These are phyloP conservation scores for Candida maris DNA, from an alignment of 805 yeast species.

Conservation along the genomic window DNA sequence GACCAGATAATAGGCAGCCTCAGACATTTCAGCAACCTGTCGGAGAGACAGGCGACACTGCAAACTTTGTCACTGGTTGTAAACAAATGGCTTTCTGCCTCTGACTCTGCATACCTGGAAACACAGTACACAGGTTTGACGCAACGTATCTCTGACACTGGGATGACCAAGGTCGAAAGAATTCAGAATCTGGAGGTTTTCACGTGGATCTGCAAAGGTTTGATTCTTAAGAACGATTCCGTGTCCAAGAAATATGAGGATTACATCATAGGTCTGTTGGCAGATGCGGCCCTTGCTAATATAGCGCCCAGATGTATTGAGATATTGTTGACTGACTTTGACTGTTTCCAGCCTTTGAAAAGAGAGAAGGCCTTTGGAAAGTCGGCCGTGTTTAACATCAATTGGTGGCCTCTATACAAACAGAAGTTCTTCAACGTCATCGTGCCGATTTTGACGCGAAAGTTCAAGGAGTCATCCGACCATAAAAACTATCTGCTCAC, in stretches of 20 bases:
- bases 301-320: conserved; percentile 55
- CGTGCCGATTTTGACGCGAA: conserved; percentile 52
- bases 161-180: conserved; percentile 10
- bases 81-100: conserved; percentile 48
- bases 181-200: conserved; percentile 45
- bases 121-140: conserved; percentile 9
- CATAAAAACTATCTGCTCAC: conserved; percentile 56
- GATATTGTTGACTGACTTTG: conserved; percentile 64
- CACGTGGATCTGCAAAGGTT: conserved; percentile 72
- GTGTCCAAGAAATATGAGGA: conserved; percentile 33
- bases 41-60: conserved; percentile 50
- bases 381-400: conserved; percentile 44
- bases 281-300: conserved; percentile 30
- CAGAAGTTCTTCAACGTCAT: conserved; percentile 69
- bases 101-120: conserved; percentile 11
- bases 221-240: conserved; percentile 54
- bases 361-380: conserved; percentile 23
- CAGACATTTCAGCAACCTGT: conserved; percentile 22
- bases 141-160: not conserved
- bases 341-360: conserved; percentile 48
- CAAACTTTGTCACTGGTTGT: conserved; percentile 51
- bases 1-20: conserved; percentile 16
- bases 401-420: conserved; percentile 67
- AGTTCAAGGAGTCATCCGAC: conserved; percentile 33
- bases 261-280: conserved; percentile 35